Evolutionary conservation across 2,329 filamentous ascomycete species (phyloP), one percentile per base, ranked within the genome.

Genomic region (Beauveria sp.): DNA sequence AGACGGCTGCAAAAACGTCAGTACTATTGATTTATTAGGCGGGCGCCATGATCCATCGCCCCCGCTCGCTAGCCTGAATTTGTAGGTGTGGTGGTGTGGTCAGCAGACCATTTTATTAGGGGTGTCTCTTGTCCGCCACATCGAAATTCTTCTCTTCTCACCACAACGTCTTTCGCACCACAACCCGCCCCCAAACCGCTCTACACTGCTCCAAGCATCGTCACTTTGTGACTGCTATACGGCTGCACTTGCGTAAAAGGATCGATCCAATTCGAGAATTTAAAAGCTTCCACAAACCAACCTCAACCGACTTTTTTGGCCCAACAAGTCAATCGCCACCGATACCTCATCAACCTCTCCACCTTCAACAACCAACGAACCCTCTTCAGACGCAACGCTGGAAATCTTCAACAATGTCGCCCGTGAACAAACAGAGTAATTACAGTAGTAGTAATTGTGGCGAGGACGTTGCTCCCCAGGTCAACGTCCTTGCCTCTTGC

Each of bases 401-500:
- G 61, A 62, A 59, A 49, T 47, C 34, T n/a, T 50, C 42, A 71
- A 67, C 67, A 77, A 86, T 86, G 83, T 80, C 83, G 80, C 79
- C 82, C 82, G 90, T 90, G 85, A 90, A 86, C 82, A 81, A 83
- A 75, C 82, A 83, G 76, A 84, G 78, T 78, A 81, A 79, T 79
- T 85, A 79, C 81, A 83, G 82, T 82, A 86, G 83, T 84, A 90
- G 83, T 87, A 89, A 86, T 90, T 90, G 86, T 83, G 84, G 85
- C 82, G 85, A 85, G 81, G 82, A 78, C 79, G 79, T 79, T 77
- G 79, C 75, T 78, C 82, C 83, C 70, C 80, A 80, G 76, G 81
- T 86, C 80, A 89, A 89, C 75, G 87, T 95, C 77, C 88, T 93
- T 80, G 92, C 93, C 78, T 93, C 88, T 76, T 96, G 91, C 84